Conservation (phyloP, 2,329 filamentous ascomycete species). For the Stachybotrys chlorohalonatus region DNA sequence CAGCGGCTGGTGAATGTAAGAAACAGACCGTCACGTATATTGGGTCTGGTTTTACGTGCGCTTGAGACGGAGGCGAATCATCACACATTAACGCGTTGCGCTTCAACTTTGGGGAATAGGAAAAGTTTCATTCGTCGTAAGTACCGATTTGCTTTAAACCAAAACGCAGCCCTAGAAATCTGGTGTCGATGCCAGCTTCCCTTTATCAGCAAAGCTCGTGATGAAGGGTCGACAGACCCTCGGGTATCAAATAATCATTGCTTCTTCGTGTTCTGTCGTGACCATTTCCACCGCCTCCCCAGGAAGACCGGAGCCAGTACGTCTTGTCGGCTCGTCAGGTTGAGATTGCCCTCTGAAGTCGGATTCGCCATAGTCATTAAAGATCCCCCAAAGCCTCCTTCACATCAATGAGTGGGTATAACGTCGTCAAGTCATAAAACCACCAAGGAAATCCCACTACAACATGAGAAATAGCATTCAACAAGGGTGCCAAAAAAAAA, state of each 20-base stretch:
- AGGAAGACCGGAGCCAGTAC: too few relatives aligned
- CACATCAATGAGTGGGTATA: constrained; percentile 12
- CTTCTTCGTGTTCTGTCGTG: background rate
- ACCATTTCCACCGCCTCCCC: background rate
- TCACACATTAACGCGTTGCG: too few relatives aligned
- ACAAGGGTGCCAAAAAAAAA: background rate
- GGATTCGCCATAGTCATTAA: background rate
- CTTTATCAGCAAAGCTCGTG: background rate
- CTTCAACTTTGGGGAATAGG: too few relatives aligned
- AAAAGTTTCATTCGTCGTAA: too few relatives aligned
- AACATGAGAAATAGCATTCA: constrained; percentile 2
- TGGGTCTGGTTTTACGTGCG: too few relatives aligned
- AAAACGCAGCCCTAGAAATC: background rate
- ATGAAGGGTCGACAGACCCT: background rate
- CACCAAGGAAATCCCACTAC: constrained; percentile 4
- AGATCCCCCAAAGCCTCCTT: background rate
- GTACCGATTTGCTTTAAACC: background rate
- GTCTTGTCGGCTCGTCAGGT: too few relatives aligned
- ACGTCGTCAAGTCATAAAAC: constrained; percentile 10
- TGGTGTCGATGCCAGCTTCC: background rate
- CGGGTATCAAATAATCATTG: background rate
- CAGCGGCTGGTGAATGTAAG: too few relatives aligned
- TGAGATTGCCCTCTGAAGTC: background rate
- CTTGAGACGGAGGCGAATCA: too few relatives aligned
- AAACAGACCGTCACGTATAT: too few relatives aligned